These are phyloP conservation scores for Trichoderma sp. DNA, from an alignment of 2,329 filamentous ascomycete species.

Conservation along the genomic window DNA sequence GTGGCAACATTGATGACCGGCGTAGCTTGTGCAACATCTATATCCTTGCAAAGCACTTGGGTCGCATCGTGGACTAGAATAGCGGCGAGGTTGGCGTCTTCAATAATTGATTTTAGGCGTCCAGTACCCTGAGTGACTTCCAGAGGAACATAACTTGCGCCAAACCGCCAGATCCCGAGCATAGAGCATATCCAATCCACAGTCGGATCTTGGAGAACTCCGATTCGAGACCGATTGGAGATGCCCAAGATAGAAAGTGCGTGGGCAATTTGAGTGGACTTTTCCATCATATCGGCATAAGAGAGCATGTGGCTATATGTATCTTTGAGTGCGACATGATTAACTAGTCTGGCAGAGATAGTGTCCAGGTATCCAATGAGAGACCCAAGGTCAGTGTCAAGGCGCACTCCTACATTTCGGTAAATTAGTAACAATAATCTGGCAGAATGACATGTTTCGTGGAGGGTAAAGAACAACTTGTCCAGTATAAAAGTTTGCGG, in stretches of 20 bases:
- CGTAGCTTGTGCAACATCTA: not conserved
- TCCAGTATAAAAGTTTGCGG: too few relatives aligned
- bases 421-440: not conserved
- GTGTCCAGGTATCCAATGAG: not conserved
- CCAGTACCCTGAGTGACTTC: not conserved
- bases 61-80: not conserved
- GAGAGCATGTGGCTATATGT: not conserved
- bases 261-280: not conserved
- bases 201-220: not conserved
- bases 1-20: not conserved
- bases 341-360: not conserved
- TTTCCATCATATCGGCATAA: not conserved
- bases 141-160: not conserved
- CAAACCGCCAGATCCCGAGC: not conserved
- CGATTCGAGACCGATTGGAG: not conserved
- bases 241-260: not conserved
- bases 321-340: not conserved
- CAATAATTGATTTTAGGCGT: not conserved
- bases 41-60: not conserved
- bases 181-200: not conserved
- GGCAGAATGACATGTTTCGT: not conserved
- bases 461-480: not conserved
- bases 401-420: not conserved
- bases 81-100: not conserved
- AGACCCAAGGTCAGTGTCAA: not conserved